These are phyloP conservation scores for Capsella bursapastoris DNA, from an alignment of 345 rosid genomes.

Conservation along the genomic window DNA sequence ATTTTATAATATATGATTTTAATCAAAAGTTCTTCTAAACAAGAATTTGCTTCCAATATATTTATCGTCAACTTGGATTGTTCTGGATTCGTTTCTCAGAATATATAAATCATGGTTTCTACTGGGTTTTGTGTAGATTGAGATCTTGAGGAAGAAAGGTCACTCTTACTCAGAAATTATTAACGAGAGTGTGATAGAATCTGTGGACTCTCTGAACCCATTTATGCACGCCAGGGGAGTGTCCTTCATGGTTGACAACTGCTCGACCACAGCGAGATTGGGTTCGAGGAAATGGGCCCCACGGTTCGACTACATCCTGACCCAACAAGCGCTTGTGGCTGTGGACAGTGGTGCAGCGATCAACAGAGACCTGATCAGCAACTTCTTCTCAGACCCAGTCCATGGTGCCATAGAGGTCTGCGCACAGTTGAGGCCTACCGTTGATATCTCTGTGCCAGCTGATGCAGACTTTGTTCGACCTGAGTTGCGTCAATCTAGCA, in stretches of 20 bases:
- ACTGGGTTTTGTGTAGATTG: constrained; percentile 56
- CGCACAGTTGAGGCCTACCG: constrained; percentile 83
- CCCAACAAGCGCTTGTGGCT: constrained; percentile 84
- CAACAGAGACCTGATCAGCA: constrained; percentile 81
- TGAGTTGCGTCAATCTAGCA: constrained; percentile 75
- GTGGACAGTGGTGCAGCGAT: constrained; percentile 62
- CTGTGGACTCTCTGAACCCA: constrained; percentile 92
- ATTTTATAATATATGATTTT: too few relatives aligned
- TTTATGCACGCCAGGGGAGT: constrained; percentile 98
- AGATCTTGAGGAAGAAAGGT: constrained; percentile 93
- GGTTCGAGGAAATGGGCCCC: constrained; percentile 99
- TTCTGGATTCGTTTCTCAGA: neutral
- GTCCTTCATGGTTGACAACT: constrained; percentile 94
- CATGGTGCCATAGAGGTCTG: constrained; percentile 88
- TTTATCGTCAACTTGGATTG: neutral
- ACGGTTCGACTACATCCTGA: constrained; percentile 76
- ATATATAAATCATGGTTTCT: constrained; percentile 14
- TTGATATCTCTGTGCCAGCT: constrained; percentile 82
- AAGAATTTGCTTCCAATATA: neutral
- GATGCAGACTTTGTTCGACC: constrained; percentile 96
- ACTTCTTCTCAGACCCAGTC: constrained; percentile 84
- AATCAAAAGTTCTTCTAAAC: too few relatives aligned
- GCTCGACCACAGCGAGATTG: constrained; percentile 90
- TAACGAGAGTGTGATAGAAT: constrained; percentile 88
- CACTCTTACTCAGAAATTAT: constrained; percentile 95